Conservation (phyloP, 2,329 filamentous ascomycete genomes). For the Nigrospora oryzae region DNA sequence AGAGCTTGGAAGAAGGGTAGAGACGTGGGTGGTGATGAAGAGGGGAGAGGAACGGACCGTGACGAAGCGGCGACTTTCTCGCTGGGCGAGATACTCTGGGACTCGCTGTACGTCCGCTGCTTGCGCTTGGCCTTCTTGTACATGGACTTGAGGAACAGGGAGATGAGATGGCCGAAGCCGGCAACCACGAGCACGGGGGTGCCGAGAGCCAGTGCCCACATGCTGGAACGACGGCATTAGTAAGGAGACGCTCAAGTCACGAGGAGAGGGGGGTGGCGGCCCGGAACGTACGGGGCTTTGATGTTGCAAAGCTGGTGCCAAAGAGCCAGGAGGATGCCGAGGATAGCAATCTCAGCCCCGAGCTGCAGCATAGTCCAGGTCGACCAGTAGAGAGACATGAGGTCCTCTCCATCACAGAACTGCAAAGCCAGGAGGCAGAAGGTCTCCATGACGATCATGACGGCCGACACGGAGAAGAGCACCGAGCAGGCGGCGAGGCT, state of each 20-base stretch:
- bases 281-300: slow-evolving; percentile 38
- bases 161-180: slow-evolving; percentile 40
- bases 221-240: slow-evolving; percentile 4
- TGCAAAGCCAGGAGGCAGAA: slow-evolving; percentile 44
- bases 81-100: not conserved
- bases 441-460: slow-evolving; percentile 43
- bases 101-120: slow-evolving; percentile 1
- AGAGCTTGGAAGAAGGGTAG: no score
- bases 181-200: slow-evolving; percentile 53
- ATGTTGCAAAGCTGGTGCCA: slow-evolving; percentile 39
- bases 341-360: slow-evolving; percentile 48
- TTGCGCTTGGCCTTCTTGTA: slow-evolving; percentile 12
- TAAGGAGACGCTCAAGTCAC: not conserved
- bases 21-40: no score
- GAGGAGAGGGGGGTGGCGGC: not conserved
- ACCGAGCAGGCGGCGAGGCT: slow-evolving; percentile 34
- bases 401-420: slow-evolving; percentile 52
- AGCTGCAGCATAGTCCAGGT: slow-evolving; percentile 54
- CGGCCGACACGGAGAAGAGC: slow-evolving; percentile 35
- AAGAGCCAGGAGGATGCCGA: slow-evolving; percentile 45
- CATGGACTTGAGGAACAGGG: slow-evolving; percentile 9
- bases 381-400: slow-evolving; percentile 52
- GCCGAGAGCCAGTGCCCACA: slow-evolving; percentile 50
- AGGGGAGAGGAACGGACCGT: no score
- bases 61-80: slow-evolving; percentile 1